phyloP scores from a whole-genome alignment of 2,329 filamentous ascomycete genomes.

The Apiospora arundinis region DNA sequence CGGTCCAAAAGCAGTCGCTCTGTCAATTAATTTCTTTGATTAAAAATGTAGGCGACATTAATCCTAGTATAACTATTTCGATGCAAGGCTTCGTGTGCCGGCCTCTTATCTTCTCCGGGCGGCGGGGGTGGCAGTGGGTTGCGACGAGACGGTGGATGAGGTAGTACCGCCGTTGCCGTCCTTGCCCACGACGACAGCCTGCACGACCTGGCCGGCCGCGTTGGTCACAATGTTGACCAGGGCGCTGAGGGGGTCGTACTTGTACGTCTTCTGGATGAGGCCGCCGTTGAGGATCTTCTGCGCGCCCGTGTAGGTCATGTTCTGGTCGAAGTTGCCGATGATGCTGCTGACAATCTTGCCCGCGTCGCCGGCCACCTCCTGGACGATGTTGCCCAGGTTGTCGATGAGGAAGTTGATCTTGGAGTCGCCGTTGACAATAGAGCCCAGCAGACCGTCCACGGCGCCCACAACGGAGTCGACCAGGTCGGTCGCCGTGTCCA shows the following conservation, averaged over 20 bases:
- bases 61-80: background rate
- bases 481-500: slow-evolving; percentile 59
- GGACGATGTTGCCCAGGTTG: slow-evolving; percentile 68
- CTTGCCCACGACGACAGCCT: slow-evolving; percentile 43
- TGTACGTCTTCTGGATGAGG: slow-evolving; percentile 53
- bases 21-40: slow-evolving; percentile 1
- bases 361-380: slow-evolving; percentile 58
- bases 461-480: slow-evolving; percentile 61
- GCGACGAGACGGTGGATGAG: slow-evolving; percentile 25
- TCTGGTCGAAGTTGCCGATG: slow-evolving; percentile 62
- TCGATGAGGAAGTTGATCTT: slow-evolving; percentile 63
- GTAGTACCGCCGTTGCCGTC: slow-evolving; percentile 28
- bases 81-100: background rate
- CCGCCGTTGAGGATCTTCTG: slow-evolving; percentile 41
- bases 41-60: slow-evolving; percentile 15
- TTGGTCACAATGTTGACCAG: slow-evolving; percentile 60
- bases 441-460: slow-evolving; percentile 64
- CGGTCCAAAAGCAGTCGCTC: too few relatives aligned
- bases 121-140: background rate
- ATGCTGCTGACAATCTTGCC: slow-evolving; percentile 55
- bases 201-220: slow-evolving; percentile 55
- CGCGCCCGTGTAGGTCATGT: slow-evolving; percentile 60
- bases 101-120: background rate
- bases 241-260: slow-evolving; percentile 51
- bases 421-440: slow-evolving; percentile 61